These are phyloP conservation scores for Botrytis pseudocinerea DNA, from an alignment of 2,329 filamentous ascomycete genomes.

Conservation along the genomic window DNA sequence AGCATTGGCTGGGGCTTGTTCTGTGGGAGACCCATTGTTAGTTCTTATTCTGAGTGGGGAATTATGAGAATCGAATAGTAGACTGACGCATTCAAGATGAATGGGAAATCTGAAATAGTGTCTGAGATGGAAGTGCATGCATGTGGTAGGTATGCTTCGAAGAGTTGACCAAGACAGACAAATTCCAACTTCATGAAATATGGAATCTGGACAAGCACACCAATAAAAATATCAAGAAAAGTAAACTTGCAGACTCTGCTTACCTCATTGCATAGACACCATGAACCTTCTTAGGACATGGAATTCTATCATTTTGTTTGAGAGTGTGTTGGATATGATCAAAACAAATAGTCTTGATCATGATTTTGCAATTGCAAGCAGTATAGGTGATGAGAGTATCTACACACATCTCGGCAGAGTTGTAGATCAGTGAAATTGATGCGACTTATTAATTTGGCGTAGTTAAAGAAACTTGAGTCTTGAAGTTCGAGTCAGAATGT, in stretches of 20 bases:
- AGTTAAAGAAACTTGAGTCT: not conserved
- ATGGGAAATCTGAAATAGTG: not conserved
- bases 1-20: not conserved
- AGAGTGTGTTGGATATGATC: conserved; percentile 3
- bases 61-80: not conserved
- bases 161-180: not conserved
- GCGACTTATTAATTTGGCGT: not conserved
- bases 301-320: not conserved
- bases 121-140: not conserved
- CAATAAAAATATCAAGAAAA: not conserved
- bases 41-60: not conserved
- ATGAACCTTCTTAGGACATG: not conserved
- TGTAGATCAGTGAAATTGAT: no score
- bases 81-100: not conserved
- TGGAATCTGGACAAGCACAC: not conserved
- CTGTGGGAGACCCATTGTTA: not conserved
- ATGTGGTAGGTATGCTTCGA: not conserved
- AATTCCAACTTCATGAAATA: no score
- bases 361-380: not conserved
- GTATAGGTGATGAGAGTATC: not conserved
- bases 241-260: not conserved
- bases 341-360: conserved; percentile 12
- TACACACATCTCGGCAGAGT: not conserved
- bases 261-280: not conserved
- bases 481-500: not conserved